Conservation (phyloP, 768 basidiomycete species). For the Daedalea quercina region DNA sequence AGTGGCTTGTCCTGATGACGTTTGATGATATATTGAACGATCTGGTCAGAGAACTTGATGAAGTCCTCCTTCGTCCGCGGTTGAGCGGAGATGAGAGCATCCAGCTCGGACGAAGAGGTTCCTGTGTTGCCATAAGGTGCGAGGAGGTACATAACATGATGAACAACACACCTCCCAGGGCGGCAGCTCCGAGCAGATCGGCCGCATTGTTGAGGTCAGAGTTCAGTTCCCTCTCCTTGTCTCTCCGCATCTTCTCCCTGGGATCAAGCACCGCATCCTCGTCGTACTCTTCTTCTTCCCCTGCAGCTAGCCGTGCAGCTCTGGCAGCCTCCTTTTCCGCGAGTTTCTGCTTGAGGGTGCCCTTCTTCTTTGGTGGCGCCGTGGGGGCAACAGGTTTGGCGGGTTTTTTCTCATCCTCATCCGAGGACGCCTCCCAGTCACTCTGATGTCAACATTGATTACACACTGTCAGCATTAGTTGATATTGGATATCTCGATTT, state of each 20-base stretch:
- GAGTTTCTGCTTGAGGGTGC: slow-evolving; percentile 83
- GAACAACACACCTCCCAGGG: slow-evolving; percentile 58
- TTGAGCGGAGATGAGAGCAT: slow-evolving; percentile 66
- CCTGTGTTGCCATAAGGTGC: slow-evolving; percentile 34
- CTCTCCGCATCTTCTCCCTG: slow-evolving; percentile 64
- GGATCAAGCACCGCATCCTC: slow-evolving; percentile 65
- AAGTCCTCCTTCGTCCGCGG: slow-evolving; percentile 92
- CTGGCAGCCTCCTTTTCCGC: slow-evolving; percentile 87
- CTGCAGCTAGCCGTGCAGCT: slow-evolving; percentile 39
- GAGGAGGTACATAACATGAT: background rate
- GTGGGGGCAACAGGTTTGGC: slow-evolving; percentile 37
- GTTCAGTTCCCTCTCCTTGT: slow-evolving; percentile 77
- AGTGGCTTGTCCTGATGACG: slow-evolving; percentile 79
- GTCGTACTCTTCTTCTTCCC: slow-evolving; percentile 56
- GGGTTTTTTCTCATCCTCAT: slow-evolving; percentile 53
- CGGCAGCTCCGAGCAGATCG: slow-evolving; percentile 69
- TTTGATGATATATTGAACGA: slow-evolving; percentile 71
- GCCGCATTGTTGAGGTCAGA: slow-evolving; percentile 84
- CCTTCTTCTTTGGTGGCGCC: slow-evolving; percentile 86
- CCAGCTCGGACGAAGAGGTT: slow-evolving; percentile 62
- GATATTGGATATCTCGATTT: background rate
- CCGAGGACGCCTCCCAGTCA: slow-evolving; percentile 88
- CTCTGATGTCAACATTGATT: slow-evolving; percentile 42
- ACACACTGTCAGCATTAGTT: background rate
- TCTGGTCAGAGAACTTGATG: slow-evolving; percentile 57